Evolutionary conservation across 2,329 filamentous ascomycete species (phyloP).

Genomic region (Ceratocystis variospora): DNA sequence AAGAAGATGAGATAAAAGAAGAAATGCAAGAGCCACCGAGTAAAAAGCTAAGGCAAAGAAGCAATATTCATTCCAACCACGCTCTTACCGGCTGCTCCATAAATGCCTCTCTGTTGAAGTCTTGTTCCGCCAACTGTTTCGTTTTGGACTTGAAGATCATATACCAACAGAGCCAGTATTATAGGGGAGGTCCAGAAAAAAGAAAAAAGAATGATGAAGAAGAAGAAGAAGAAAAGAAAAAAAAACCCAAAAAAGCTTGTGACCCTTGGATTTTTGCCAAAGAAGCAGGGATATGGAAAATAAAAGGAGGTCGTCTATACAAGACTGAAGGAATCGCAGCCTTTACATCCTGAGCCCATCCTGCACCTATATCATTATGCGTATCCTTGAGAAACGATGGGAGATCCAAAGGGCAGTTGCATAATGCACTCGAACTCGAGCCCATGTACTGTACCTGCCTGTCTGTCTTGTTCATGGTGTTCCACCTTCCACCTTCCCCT

Average conservation of each 20-base stretch:
- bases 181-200: not conserved
- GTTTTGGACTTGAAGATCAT: not conserved
- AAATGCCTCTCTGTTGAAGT: not conserved
- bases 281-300: not conserved
- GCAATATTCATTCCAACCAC: not conserved
- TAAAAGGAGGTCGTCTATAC: not conserved
- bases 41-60: not conserved
- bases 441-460: not conserved
- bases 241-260: not conserved
- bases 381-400: not conserved
- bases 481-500: not conserved
- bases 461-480: not conserved
- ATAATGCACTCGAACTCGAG: not conserved
- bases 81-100: not conserved
- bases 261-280: not conserved
- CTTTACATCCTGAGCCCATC: not conserved
- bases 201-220: not conserved
- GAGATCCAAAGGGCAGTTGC: not conserved
- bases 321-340: not conserved
- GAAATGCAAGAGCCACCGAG: not conserved
- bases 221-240: too few relatives aligned
- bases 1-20: not conserved
- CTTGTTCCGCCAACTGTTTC: not conserved
- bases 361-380: not conserved
- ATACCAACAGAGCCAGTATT: not conserved